Evolutionary conservation across 345 rosid species (phyloP).

Genomic region (Balakata baccata): DNA sequence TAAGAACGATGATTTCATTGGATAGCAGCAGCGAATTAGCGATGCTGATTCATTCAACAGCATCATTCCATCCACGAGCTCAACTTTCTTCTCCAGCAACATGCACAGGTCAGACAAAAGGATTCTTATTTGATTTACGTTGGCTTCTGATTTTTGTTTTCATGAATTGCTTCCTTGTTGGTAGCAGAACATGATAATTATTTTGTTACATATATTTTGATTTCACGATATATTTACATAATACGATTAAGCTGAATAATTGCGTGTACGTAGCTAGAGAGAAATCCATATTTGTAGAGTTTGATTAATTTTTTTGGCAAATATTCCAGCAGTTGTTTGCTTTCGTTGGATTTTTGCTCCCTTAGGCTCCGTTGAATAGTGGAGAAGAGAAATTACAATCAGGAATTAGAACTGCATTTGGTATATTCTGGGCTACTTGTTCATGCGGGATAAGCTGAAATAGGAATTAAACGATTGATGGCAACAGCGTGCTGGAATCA

Average conservation of each 20-base stretch:
- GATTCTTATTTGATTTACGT: too few species aligned
- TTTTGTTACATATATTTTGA: neutral
- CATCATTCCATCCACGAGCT: too few species aligned
- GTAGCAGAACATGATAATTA: neutral
- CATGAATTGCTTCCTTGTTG: neutral
- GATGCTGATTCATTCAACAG: too few species aligned
- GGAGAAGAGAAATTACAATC: neutral
- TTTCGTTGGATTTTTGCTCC: too few species aligned
- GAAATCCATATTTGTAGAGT: neutral
- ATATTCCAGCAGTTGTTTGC: neutral
- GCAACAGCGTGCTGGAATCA: neutral
- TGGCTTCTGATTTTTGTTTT: neutral
- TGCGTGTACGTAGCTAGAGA: neutral
- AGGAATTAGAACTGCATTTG: neutral
- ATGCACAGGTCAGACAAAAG: too few species aligned
- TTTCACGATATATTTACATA: neutral
- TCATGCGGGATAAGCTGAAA: neutral
- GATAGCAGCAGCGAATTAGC: too few species aligned
- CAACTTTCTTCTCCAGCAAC: too few species aligned
- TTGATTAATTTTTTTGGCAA: neutral
- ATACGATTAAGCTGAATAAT: neutral
- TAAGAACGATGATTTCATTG: too few species aligned
- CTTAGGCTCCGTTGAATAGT: neutral
- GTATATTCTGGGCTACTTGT: neutral
- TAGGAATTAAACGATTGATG: neutral